Conservation (phyloP, 495 filamentous ascomycete genomes). For the Penicillium coffeae region DNA sequence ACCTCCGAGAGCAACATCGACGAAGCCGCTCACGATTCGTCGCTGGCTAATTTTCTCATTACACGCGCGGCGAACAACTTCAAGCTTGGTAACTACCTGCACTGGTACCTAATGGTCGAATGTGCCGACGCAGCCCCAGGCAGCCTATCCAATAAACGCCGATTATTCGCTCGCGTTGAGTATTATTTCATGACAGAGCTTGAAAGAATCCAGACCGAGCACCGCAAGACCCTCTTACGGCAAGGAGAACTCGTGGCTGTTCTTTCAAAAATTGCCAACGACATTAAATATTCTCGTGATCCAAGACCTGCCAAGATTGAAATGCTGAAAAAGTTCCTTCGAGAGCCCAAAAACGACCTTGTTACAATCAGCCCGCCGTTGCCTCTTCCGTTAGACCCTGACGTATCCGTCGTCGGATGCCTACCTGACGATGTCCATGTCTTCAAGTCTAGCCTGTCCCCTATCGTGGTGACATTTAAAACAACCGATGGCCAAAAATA, state of each 20-base stretch:
- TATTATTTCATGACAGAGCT: slow-evolving; percentile 94
- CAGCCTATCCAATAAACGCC: slow-evolving; percentile 65
- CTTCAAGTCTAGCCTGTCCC: slow-evolving; percentile 91
- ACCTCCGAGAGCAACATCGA: slow-evolving; percentile 55
- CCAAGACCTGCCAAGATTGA: slow-evolving; percentile 76
- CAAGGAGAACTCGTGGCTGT: slow-evolving; percentile 89
- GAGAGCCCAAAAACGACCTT: slow-evolving; percentile 87
- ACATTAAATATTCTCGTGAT: slow-evolving; percentile 78
- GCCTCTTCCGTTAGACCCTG: slow-evolving; percentile 85
- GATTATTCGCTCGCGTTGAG: slow-evolving; percentile 84
- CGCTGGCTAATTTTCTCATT: slow-evolving; percentile 86
- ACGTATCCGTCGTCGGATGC: slow-evolving; percentile 70
- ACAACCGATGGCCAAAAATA: slow-evolving; percentile 73
- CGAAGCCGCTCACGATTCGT: slow-evolving; percentile 72
- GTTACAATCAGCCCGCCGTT: slow-evolving; percentile 78
- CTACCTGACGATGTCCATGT: slow-evolving; percentile 83
- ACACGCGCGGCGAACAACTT: slow-evolving; percentile 78
- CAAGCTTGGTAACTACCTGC: slow-evolving; percentile 87
- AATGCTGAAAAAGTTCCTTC: slow-evolving; percentile 72
- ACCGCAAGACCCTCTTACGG: slow-evolving; percentile 68
- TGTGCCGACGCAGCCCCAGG: slow-evolving; percentile 76
- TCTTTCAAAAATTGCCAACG: slow-evolving; percentile 83
- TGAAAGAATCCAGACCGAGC: slow-evolving; percentile 54
- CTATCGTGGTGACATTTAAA: slow-evolving; percentile 87
- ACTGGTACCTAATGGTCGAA: slow-evolving; percentile 99